Evolutionary conservation across 2,329 filamentous ascomycete genomes (phyloP).

Genomic region (Raffaelea deltoideospora): DNA sequence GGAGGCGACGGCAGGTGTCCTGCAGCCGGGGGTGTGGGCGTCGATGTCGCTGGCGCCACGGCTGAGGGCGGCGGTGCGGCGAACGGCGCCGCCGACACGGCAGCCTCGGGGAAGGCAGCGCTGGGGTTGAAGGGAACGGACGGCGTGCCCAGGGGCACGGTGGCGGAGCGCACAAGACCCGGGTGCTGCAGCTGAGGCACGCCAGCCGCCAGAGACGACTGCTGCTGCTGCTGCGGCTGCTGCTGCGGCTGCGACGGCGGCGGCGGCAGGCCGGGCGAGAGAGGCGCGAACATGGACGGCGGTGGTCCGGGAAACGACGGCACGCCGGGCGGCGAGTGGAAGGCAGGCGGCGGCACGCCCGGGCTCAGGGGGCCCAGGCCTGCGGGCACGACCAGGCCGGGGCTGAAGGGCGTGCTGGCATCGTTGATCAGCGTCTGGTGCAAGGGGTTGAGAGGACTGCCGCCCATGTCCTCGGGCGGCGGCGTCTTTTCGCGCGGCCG

Average conservation of each 20-base stretch:
- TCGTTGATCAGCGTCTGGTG: slow-evolving; percentile 43
- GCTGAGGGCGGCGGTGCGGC: slow-evolving; percentile 25
- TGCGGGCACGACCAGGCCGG: slow-evolving; percentile 31
- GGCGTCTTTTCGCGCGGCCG: slow-evolving; percentile 67
- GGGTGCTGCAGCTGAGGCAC: slow-evolving; percentile 18
- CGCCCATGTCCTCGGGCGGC: slow-evolving; percentile 57
- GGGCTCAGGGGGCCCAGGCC: slow-evolving; percentile 28
- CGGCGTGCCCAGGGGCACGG: slow-evolving; percentile 33
- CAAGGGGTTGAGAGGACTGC: slow-evolving; percentile 37
- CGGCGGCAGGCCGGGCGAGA: slow-evolving; percentile 24
- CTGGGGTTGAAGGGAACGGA: slow-evolving; percentile 10
- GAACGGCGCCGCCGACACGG: slow-evolving; percentile 12
- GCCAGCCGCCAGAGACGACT: too few relatives aligned
- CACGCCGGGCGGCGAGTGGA: slow-evolving; percentile 22
- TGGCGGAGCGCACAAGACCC: slow-evolving; percentile 31
- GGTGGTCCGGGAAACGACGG: slow-evolving; percentile 26
- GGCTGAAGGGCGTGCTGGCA: slow-evolving; percentile 34
- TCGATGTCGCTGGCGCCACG: slow-evolving; percentile 14
- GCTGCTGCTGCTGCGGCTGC: slow-evolving; percentile 11
- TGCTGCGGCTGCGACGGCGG: slow-evolving; percentile 6
- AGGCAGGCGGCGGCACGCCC: slow-evolving; percentile 19
- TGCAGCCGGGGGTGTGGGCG: slow-evolving; percentile 9
- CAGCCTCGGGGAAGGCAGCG: slow-evolving; percentile 16
- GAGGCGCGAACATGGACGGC: slow-evolving; percentile 16
- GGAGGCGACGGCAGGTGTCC: too few relatives aligned